Evolutionary conservation across 345 rosid genomes (phyloP).

Genomic region (Camelina hispida): DNA sequence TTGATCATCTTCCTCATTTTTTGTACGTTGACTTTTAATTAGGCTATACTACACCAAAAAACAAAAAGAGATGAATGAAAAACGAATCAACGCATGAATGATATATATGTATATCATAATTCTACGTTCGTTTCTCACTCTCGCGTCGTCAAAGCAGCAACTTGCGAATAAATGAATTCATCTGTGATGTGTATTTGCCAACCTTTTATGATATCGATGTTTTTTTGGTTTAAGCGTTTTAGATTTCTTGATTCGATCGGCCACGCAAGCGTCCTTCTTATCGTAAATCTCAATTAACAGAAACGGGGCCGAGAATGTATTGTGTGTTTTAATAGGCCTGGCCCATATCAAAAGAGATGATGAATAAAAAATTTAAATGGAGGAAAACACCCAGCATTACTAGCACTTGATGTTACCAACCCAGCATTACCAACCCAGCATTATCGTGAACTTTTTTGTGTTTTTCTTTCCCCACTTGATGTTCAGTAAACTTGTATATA

Average conservation of each 20-base stretch:
- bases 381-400: too few species aligned
- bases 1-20: conserved; percentile 33
- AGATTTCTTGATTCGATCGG: conserved; percentile 3
- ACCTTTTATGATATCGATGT: background rate
- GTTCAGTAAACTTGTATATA: too few species aligned
- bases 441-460: too few species aligned
- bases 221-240: background rate
- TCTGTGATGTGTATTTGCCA: conserved; percentile 11
- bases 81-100: background rate
- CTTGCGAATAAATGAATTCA: conserved; percentile 1
- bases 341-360: background rate
- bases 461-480: too few species aligned
- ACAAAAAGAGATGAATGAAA: background rate
- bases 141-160: background rate
- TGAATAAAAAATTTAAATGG: too few species aligned
- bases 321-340: conserved; percentile 20
- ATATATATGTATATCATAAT: background rate
- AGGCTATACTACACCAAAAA: background rate
- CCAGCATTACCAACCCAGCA: too few species aligned
- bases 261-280: background rate
- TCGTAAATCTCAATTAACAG: background rate
- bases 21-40: background rate
- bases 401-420: too few species aligned
- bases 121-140: background rate
- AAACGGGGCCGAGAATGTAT: background rate